phyloP scores from a whole-genome alignment of 441 rosid species.

The Brassica hybrid region DNA sequence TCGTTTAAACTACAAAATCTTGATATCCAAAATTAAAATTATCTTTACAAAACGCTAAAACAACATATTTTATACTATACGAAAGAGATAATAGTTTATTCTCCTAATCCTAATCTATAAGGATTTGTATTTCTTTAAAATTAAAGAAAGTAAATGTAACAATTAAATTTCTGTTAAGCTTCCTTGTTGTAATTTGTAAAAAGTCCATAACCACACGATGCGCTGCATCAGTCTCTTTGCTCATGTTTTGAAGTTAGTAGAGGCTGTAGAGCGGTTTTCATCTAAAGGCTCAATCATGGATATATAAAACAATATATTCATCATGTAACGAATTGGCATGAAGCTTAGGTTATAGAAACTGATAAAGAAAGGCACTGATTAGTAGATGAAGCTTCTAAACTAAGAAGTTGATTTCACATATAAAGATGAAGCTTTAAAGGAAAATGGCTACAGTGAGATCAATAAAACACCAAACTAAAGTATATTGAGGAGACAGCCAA shows the following conservation, averaged over 20 bases:
- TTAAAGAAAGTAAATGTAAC: no score
- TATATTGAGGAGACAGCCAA: neutral
- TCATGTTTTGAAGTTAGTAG: neutral
- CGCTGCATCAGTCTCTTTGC: neutral
- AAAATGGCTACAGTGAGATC: neutral
- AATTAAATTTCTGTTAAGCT: no score
- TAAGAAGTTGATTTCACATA: neutral
- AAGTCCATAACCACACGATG: no score
- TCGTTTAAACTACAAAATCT: no score
- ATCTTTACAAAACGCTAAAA: no score
- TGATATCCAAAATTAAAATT: no score
- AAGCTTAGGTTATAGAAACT: neutral
- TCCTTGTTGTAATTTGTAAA: no score
- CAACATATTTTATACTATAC: no score
- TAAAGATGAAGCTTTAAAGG: neutral
- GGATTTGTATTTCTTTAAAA: no score
- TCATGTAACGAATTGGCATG: neutral
- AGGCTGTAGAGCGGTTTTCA: neutral
- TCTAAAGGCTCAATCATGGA: neutral
- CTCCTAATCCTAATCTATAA: no score
- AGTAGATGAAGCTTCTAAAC: neutral
- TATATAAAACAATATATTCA: neutral
- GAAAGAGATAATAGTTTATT: no score
- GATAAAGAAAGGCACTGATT: neutral
- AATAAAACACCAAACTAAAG: neutral